Evolutionary conservation across 139 green algal species (phyloP).

Genomic region (Chlamydomonas sp.): DNA sequence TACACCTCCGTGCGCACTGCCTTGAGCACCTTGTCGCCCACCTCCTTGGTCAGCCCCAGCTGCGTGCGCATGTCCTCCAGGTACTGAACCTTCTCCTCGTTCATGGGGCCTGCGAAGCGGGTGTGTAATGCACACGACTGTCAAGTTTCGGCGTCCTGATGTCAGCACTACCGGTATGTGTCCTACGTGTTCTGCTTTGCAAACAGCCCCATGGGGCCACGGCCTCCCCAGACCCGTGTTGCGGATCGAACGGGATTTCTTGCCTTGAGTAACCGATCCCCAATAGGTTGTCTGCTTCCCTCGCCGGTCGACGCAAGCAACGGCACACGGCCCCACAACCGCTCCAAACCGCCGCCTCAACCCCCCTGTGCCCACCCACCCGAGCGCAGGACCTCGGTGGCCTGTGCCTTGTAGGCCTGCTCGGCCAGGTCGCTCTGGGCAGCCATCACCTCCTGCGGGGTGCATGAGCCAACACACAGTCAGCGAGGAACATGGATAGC

Average conservation of each 20-base stretch:
- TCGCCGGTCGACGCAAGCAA: too few relatives aligned
- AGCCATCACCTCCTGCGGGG: constrained; percentile 56
- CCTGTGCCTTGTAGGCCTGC: constrained; percentile 90
- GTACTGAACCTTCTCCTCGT: constrained; percentile 73
- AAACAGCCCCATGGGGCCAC: too few relatives aligned
- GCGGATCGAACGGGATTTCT: too few relatives aligned
- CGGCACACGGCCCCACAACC: too few relatives aligned
- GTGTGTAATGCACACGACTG: not conserved
- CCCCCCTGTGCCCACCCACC: not conserved
- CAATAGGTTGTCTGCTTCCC: too few relatives aligned
- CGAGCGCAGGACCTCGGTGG: constrained; percentile 44
- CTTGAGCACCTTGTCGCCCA: constrained; percentile 78
- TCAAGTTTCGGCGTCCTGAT: too few relatives aligned
- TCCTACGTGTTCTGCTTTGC: too few relatives aligned
- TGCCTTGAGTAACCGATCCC: too few relatives aligned
- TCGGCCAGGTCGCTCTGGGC: constrained; percentile 92
- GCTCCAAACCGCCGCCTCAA: too few relatives aligned
- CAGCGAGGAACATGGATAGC: too few relatives aligned
- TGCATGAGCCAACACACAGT: not conserved
- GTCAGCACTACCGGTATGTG: too few relatives aligned
- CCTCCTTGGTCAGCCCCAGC: constrained; percentile 87
- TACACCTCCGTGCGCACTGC: constrained; percentile 40
- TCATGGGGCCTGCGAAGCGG: constrained; percentile 67
- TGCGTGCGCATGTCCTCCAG: constrained; percentile 86
- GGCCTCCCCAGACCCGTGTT: too few relatives aligned